Evolutionary conservation across 257 asterid species (phyloP).

Genomic region (Galeopsis tetrahit): DNA sequence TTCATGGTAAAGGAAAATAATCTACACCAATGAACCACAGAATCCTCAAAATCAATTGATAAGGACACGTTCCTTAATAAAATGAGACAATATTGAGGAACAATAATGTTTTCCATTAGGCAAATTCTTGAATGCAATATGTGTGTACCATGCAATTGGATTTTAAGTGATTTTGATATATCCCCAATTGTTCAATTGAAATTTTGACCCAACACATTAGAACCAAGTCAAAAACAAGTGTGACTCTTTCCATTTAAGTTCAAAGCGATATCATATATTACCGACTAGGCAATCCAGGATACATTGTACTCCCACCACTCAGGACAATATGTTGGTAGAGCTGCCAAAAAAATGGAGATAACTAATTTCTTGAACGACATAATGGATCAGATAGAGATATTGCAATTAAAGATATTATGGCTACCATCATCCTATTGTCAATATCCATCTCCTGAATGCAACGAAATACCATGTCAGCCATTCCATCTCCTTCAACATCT

Average conservation of each 20-base stretch:
- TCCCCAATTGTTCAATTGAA: too few relatives aligned
- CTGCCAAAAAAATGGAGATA: constrained; percentile 44
- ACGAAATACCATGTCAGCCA: constrained; percentile 98
- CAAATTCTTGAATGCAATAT: too few relatives aligned
- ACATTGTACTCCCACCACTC: constrained; percentile 99
- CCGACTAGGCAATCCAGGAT: constrained; percentile 99
- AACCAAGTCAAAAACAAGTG: too few relatives aligned
- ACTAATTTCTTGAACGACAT: constrained; percentile 26
- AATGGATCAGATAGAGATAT: constrained; percentile 33
- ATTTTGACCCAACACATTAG: too few relatives aligned
- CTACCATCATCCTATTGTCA: constrained; percentile 97
- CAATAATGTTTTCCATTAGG: background rate
- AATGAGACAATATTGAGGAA: background rate
- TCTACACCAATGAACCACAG: constrained; percentile 21
- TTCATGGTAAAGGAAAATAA: constrained; percentile 1
- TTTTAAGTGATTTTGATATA: too few relatives aligned
- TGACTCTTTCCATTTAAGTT: background rate
- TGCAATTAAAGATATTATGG: constrained; percentile 26
- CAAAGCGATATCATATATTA: constrained; percentile 42
- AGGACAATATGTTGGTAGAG: constrained; percentile 95
- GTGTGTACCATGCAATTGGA: too few relatives aligned
- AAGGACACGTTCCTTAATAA: constrained; percentile 13
- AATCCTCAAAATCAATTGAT: constrained; percentile 4
- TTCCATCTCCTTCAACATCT: constrained; percentile 99
- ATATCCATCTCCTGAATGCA: constrained; percentile 99